Base-by-base conservation (phyloP, 345 rosid species). In the Adansonia digitata region DNA sequence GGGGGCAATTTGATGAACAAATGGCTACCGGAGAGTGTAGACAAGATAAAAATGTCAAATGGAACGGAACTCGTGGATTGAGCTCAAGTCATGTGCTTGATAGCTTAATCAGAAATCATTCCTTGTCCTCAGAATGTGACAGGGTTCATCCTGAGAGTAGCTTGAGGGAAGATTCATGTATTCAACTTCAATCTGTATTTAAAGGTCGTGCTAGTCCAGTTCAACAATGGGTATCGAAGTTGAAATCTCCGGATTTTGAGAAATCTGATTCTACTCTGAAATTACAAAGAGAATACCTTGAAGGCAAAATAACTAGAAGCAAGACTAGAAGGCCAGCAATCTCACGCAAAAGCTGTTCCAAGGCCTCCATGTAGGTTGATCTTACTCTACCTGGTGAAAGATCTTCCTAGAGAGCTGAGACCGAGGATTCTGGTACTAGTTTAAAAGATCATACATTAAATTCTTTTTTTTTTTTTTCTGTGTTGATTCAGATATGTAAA, bases 271-370 rank as follows among this genome's bases (percentile, higher is more conserved):
- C 84, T 69, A 84, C 85, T 69, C 61, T 77, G 35, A 91, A 79
- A 82, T 66, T 63, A 78, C 81, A 88, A 88, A 82, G 91, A 84
- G 56, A 84, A 82, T 70, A 87, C 93, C 24, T 86, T 93, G 81
- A 86, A 89, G 87, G 93, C 89, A 39, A 93, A 86, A 82, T 83
- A 90, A 74, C 82, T 90, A 20, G 99, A 95, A 84, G 97, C 97
- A 73, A 89, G 97, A 78, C 76, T 88, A 60, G 96, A 93, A 80
- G 70, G 86, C 53, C 85, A 78, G 82, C 88, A 77, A 52, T 82
- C 86, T 63, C 85, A 91, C 22, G 39, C 84, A 61, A 90, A 68
- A 75, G 42, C 80, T 61, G n/a, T n/a, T 75, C 82, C 53, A 85
- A 81, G 81, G 71, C 69, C 69, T 34, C 82, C 46, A n/a, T 53